A percentile compares a stretch with the other conserved stretches of the same genome.
Evolutionary conservation across 2,329 filamentous ascomycete genomes (phyloP).

Genomic region (Iodosphaeria phyllophila): DNA sequence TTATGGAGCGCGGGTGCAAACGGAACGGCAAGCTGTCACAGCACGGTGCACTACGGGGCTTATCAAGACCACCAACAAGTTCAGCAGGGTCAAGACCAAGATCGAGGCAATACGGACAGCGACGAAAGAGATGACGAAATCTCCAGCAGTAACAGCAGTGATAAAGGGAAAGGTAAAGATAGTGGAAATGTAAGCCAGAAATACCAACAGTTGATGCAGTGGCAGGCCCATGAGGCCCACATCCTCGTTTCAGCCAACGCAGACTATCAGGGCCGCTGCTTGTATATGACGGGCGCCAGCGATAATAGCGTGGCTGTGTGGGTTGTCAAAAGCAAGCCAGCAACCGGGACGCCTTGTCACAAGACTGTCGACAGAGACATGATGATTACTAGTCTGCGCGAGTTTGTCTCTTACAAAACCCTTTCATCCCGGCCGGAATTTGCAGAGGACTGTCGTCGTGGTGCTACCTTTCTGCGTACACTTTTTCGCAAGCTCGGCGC

Average conservation of each 20-base stretch:
- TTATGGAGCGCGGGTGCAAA: conserved; percentile 81
- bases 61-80: conserved; percentile 31
- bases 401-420: conserved; percentile 84
- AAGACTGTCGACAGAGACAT: conserved; percentile 30
- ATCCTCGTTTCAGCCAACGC: conserved; percentile 71
- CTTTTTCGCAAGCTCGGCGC: conserved; percentile 88
- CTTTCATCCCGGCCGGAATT: conserved; percentile 76
- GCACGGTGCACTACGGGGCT: conserved; percentile 43
- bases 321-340: conserved; percentile 41
- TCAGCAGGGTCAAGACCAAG: too few relatives aligned
- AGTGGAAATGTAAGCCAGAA: conserved; percentile 61
- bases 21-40: conserved; percentile 63
- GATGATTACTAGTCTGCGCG: conserved; percentile 53
- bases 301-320: conserved; percentile 81
- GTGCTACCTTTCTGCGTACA: conserved; percentile 75
- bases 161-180: too few relatives aligned
- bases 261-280: conserved; percentile 48
- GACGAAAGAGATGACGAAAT: too few relatives aligned
- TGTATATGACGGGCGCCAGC: conserved; percentile 89
- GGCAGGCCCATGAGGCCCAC: conserved; percentile 72
- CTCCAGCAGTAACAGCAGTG: too few relatives aligned
- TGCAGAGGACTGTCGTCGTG: conserved; percentile 78
- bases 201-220: conserved; percentile 60
- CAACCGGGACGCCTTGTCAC: conserved; percentile 10
- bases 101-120: too few relatives aligned